Base-by-base conservation (phyloP, 148 eudicot genomes). In the Cornus kousa region DNA sequence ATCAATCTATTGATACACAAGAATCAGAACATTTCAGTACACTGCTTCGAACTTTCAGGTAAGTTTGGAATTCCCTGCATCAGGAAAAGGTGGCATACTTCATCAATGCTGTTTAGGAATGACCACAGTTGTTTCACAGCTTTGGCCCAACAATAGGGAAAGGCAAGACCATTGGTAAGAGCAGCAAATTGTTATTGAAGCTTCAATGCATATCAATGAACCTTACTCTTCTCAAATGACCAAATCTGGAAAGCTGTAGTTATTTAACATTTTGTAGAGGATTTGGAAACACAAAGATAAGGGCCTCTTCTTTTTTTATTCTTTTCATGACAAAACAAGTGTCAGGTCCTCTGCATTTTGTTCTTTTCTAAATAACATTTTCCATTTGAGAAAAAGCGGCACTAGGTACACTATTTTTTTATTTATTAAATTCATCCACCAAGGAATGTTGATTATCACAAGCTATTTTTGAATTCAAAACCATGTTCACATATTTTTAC, bases 401-500 rank as follows among this genome's bases (percentile, higher is more conserved):
- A 17, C 59, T 14, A 53, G 59, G 17, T 3, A 53, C 59, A 53
- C 17, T 11, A 13, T 11, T 11, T 53, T 9, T 9, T 2, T 28
- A 0, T 53, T 4, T 11, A 53, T 3, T 53, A 11, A 53, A 53
- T 53, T 53, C 59, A 53, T 11, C 59, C 19, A 16, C 59, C 12
- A 11, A 9, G 48, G 48, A 43, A 53, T 53, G 59, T 53, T 12
- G 59, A 62, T 62, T 14, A 62, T 5, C 66, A 62, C 66, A 62
- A 20, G 59, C 7, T 16, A 0, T 53, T 24, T 62, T 62, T n/a
- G 19, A 62, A 62, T 20, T 62, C 66, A 5, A 62, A 62, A 62
- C 22, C 24, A 17, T 3, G 9, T 57, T 7, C 20, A 17, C 11
- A 62, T 79, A 33, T 23, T 16, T 81, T 83, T 80, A 94, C 98